A percentile compares a stretch with the other conserved stretches of the same genome.
Evolutionary conservation across 805 yeast genomes (phyloP).

Genomic region (Peterozyma toletana): DNA sequence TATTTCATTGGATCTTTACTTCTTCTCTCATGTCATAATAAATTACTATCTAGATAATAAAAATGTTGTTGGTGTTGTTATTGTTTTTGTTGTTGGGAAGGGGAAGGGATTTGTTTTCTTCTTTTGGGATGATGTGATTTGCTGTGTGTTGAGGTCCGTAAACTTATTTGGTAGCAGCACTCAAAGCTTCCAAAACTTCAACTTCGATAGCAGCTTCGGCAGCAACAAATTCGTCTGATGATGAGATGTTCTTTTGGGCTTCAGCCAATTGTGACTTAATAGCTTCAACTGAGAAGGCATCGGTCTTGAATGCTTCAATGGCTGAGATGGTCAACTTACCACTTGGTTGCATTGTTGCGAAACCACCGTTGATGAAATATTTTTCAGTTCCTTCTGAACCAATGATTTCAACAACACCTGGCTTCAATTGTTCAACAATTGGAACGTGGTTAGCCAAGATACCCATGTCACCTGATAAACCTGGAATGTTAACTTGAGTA

Average conservation of each 20-base stretch:
- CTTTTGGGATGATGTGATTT: too few species aligned
- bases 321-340: slow-evolving; percentile 86
- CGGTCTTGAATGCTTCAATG: slow-evolving; percentile 90
- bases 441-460: slow-evolving; percentile 97
- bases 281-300: slow-evolving; percentile 73
- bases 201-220: slow-evolving; percentile 94
- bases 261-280: slow-evolving; percentile 79
- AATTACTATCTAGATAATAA: too few species aligned
- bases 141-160: neutral
- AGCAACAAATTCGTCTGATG: slow-evolving; percentile 81
- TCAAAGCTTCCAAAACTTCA: slow-evolving; percentile 93
- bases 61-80: too few species aligned
- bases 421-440: slow-evolving; percentile 89
- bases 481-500: slow-evolving; percentile 90
- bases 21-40: too few species aligned
- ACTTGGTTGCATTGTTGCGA: slow-evolving; percentile 94
- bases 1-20: too few species aligned
- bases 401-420: slow-evolving; percentile 91
- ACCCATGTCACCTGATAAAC: slow-evolving; percentile 94
- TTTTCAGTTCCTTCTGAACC: slow-evolving; percentile 66
- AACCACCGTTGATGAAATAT: slow-evolving; percentile 92
- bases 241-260: slow-evolving; percentile 85
- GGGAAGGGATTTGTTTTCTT: too few species aligned
- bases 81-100: too few species aligned
- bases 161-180: slow-evolving; percentile 67